Percentiles rank a stretch among this genome's conserved stretches.
Evolutionary conservation across 2,329 filamentous ascomycete genomes (phyloP).

Genomic region (Talaromyces sp.): DNA sequence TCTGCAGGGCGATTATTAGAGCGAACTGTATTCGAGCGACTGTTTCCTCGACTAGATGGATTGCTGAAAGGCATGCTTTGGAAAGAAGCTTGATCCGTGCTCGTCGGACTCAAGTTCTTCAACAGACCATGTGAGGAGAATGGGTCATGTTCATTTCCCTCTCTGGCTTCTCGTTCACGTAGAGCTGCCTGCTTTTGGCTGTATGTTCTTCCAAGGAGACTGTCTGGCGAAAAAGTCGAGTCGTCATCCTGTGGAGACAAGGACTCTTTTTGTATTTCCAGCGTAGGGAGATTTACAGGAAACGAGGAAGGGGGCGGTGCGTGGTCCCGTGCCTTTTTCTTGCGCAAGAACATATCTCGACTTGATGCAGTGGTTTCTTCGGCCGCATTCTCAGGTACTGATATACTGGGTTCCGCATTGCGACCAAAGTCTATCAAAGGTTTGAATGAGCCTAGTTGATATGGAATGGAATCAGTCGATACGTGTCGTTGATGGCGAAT

Average conservation of each 20-base stretch:
- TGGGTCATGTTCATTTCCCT: conserved; percentile 34
- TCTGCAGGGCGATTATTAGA: conserved; percentile 22
- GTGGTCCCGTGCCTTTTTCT: conserved; percentile 29
- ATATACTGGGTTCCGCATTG: conserved; percentile 50
- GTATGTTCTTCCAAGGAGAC: conserved; percentile 40
- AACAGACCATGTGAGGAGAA: conserved; percentile 55
- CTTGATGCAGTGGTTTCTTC: conserved; percentile 6
- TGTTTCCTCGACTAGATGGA: conserved; percentile 23
- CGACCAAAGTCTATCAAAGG: conserved; percentile 63
- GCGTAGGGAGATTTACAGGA: conserved; percentile 24
- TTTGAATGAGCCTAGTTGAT: conserved; percentile 63
- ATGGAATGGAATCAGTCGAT: conserved; percentile 39
- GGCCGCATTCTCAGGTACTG: not conserved
- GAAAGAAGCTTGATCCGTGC: conserved; percentile 33
- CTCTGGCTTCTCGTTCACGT: conserved; percentile 38
- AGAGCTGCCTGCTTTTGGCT: conserved; percentile 40
- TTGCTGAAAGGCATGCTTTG: conserved; percentile 30
- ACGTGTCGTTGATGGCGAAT: conserved; percentile 18
- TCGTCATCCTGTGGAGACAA: conserved; percentile 21
- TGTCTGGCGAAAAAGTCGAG: conserved; percentile 36
- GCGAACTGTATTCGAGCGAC: conserved; percentile 35
- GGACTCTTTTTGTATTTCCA: conserved; percentile 23
- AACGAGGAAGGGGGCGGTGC: conserved; percentile 31
- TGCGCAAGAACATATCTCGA: conserved; percentile 28
- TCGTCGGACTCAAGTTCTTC: conserved; percentile 50